Conservation (phyloP, 2,329 filamentous ascomycete genomes). For the Colletotrichum zoysiae region DNA sequence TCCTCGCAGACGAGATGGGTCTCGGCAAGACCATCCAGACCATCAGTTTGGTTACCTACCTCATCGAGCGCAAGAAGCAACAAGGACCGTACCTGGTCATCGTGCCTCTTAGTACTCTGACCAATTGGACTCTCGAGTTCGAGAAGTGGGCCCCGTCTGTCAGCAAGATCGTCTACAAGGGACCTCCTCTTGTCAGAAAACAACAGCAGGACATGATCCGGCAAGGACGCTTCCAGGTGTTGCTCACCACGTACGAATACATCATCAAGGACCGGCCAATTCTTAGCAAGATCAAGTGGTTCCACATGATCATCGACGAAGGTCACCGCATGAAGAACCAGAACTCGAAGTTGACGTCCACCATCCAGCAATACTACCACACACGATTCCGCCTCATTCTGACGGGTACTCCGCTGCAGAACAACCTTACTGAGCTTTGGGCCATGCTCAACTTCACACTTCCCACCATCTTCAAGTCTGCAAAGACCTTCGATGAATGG, state of each 20-base stretch:
- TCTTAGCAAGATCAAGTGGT: conserved; percentile 98
- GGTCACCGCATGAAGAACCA: conserved; percentile 99
- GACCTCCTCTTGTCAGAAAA: conserved; percentile 88
- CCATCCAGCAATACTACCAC: conserved; percentile 93
- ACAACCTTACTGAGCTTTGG: conserved; percentile 97
- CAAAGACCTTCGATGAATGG: conserved; percentile 99
- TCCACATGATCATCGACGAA: conserved; percentile 99
- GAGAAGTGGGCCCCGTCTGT: conserved; percentile 98
- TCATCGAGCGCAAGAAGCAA: conserved; percentile 95
- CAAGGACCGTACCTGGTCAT: conserved; percentile 95
- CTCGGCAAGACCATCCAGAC: conserved; percentile 99
- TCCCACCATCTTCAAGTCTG: conserved; percentile 98
- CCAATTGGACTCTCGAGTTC: conserved; percentile 98
- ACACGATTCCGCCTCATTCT: conserved; percentile 96
- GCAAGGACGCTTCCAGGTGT: conserved; percentile 93
- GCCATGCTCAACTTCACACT: conserved; percentile 98
- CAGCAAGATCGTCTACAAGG: conserved; percentile 93
- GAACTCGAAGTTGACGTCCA: conserved; percentile 94
- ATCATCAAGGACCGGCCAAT: conserved; percentile 98
- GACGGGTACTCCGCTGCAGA: conserved; percentile 96
- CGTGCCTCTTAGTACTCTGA: conserved; percentile 94
- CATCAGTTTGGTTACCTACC: conserved; percentile 95
- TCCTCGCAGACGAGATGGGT: conserved; percentile 99
- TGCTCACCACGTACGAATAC: conserved; percentile 98
- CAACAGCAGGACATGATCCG: conserved; percentile 94